phyloP scores from a whole-genome alignment of 108 stramenopile species.

The Bacterosira constricta region DNA sequence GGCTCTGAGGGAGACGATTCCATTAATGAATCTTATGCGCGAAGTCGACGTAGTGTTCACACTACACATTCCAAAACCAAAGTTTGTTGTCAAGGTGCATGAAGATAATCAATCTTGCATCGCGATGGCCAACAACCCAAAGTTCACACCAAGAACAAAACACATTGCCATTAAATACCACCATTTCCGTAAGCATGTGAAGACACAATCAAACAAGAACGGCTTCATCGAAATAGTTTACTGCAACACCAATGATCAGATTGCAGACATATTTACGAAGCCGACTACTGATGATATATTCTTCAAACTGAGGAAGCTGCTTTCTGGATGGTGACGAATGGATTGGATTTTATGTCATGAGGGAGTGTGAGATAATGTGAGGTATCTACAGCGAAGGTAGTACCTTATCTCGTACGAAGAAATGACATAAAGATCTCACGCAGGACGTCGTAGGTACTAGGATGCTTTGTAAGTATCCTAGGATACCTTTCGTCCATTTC shows the following conservation, averaged over 20 bases:
- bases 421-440: too few relatives aligned
- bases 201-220: not conserved
- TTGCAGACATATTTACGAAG: conserved; percentile 43
- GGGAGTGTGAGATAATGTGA: conserved; percentile 10
- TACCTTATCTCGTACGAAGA: too few relatives aligned
- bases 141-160: conserved; percentile 1
- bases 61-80: not conserved
- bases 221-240: conserved; percentile 13
- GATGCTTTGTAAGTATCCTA: too few relatives aligned
- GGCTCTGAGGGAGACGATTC: conserved; percentile 45
- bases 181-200: not conserved
- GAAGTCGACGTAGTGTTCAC: conserved; percentile 10
- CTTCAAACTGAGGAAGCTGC: not conserved
- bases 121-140: not conserved
- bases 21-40: conserved; percentile 20
- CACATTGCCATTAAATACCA: not conserved
- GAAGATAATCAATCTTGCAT: conserved; percentile 2
- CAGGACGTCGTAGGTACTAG: too few relatives aligned
- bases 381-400: too few relatives aligned
- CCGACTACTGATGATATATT: conserved; percentile 12
- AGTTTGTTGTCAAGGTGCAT: not conserved
- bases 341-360: not conserved
- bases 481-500: too few relatives aligned
- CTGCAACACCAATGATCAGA: conserved; percentile 23
- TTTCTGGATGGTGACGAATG: conserved; percentile 20